A percentile compares a stretch with the other conserved stretches of the same genome.
These are phyloP conservation scores for Malassezia sp. DNA, from an alignment of 1,284 basidiomycete species.

Conservation along the genomic window DNA sequence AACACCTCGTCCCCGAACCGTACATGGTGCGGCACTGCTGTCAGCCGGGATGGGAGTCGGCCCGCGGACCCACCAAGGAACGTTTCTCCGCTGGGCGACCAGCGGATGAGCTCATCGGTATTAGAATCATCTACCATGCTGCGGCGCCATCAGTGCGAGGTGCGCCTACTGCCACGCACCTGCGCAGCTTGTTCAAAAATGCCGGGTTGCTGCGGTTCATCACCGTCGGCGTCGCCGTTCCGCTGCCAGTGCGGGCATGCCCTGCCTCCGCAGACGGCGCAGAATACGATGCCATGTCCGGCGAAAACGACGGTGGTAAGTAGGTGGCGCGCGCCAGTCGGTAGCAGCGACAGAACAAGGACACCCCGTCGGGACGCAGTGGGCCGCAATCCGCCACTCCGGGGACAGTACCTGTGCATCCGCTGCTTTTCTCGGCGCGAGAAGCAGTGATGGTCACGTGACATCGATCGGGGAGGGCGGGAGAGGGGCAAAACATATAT, in stretches of 20 bases:
- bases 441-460: too few relatives aligned
- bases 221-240: slow-evolving; percentile 9
- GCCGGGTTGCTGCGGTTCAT: slow-evolving; percentile 55
- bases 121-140: slow-evolving; percentile 83
- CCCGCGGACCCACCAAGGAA: slow-evolving; percentile 64
- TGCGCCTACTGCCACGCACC: slow-evolving; percentile 60
- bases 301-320: background rate
- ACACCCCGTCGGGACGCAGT: too few relatives aligned
- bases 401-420: too few relatives aligned
- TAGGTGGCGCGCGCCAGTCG: too few relatives aligned
- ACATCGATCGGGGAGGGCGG: slow-evolving; percentile 6
- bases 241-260: background rate
- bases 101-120: slow-evolving; percentile 72
- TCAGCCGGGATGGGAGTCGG: background rate
- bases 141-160: too few relatives aligned
- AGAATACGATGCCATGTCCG: slow-evolving; percentile 4
- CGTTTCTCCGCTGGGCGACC: slow-evolving; percentile 77
- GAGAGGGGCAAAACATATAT: slow-evolving; percentile 13
- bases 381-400: too few relatives aligned
- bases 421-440: too few relatives aligned
- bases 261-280: background rate
- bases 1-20: slow-evolving; percentile 67
- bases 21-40: slow-evolving; percentile 87
- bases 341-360: too few relatives aligned
- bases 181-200: slow-evolving; percentile 83